A percentile compares a stretch with the other conserved stretches of the same genome.
phyloP scores from a whole-genome alignment of 768 basidiomycete species.

The Boletus reticuloceps region DNA sequence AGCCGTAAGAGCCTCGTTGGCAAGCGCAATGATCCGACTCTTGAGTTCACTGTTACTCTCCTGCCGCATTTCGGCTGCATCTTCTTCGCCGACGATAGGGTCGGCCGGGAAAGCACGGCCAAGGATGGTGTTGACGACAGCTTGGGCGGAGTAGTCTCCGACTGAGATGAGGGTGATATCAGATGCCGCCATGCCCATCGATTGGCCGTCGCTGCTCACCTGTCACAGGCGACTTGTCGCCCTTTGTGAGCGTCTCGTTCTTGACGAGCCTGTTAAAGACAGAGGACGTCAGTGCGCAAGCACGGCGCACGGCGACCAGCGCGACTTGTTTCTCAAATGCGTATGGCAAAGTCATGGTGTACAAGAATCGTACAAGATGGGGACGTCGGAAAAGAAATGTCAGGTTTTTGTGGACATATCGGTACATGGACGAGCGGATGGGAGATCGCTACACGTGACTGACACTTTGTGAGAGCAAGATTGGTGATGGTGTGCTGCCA shows the following conservation, averaged over 20 bases:
- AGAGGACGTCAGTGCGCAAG: conserved; percentile 76
- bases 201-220: conserved; percentile 40
- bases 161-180: conserved; percentile 43
- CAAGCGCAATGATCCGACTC: conserved; percentile 73
- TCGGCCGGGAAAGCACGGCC: conserved; percentile 76
- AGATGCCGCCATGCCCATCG: not conserved
- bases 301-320: conserved; percentile 81
- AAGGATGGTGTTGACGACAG: conserved; percentile 84
- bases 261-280: conserved; percentile 86
- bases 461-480: not conserved
- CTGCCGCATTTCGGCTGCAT: conserved; percentile 71
- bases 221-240: conserved; percentile 90
- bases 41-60: conserved; percentile 45
- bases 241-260: conserved; percentile 84
- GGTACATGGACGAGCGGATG: conserved; percentile 5
- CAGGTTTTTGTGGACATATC: conserved; percentile 13
- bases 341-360: conserved; percentile 52
- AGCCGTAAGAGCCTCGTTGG: conserved; percentile 70
- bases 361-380: not conserved
- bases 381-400: not conserved
- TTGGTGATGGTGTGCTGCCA: no score
- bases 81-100: conserved; percentile 93
- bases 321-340: conserved; percentile 77
- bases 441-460: conserved; percentile 3
- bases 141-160: conserved; percentile 92